Conservation (phyloP, 768 basidiomycete genomes). For the Epithele typhae region DNA sequence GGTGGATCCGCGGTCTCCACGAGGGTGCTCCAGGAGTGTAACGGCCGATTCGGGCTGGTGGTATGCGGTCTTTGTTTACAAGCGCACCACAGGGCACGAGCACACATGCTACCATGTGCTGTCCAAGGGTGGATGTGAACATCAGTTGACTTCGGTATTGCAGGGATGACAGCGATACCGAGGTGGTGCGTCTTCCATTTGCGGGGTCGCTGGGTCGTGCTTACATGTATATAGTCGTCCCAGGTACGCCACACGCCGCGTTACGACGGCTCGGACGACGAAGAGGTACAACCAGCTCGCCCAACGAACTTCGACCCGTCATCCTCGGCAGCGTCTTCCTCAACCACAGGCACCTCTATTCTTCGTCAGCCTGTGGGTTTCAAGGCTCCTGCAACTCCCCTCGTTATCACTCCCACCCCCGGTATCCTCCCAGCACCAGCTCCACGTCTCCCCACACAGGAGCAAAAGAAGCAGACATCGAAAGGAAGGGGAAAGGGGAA, state of each 20-base stretch:
- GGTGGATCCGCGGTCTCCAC: too few relatives aligned
- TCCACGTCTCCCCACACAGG: constrained; percentile 1
- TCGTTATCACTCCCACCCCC: constrained; percentile 4
- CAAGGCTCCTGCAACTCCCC: constrained; percentile 1
- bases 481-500: constrained; percentile 5
- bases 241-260: constrained; percentile 5
- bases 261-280: constrained; percentile 12
- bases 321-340: constrained; percentile 2
- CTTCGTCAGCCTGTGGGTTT: constrained; percentile 20
- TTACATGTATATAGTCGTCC: too few relatives aligned
- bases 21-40: too few relatives aligned
- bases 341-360: background rate
- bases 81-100: too few relatives aligned
- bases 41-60: too few relatives aligned
- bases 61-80: too few relatives aligned
- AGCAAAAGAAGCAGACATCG: constrained; percentile 10
- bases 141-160: too few relatives aligned
- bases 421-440: background rate
- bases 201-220: too few relatives aligned
- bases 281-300: background rate
- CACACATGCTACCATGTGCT: too few relatives aligned
- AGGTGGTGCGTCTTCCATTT: too few relatives aligned
- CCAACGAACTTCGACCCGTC: constrained; percentile 1
- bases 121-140: too few relatives aligned
- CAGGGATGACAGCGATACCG: too few relatives aligned